These are phyloP conservation scores for Pleurozium schreberi DNA, from an alignment of 225 moss, liverwort and hornwort species.

Conservation along the genomic window DNA sequence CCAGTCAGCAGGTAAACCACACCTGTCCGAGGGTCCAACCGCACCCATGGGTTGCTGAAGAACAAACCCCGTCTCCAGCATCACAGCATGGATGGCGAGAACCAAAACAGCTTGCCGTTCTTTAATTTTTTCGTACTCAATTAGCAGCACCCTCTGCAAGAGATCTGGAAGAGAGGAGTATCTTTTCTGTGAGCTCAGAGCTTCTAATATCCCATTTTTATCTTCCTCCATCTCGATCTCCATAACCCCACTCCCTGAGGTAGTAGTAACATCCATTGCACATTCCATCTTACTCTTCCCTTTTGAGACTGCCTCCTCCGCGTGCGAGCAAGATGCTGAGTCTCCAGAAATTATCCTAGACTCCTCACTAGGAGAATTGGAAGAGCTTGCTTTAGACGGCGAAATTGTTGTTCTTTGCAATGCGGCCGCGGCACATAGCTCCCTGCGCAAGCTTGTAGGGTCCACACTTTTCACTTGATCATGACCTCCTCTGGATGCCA, in stretches of 20 bases:
- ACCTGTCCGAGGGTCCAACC: slow-evolving; percentile 25
- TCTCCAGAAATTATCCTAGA: slow-evolving; percentile 4
- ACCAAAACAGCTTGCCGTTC: slow-evolving; percentile 57
- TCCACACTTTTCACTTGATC: slow-evolving; percentile 15
- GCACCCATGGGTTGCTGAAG: slow-evolving; percentile 31
- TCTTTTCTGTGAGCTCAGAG: not conserved
- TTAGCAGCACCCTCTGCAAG: slow-evolving; percentile 58
- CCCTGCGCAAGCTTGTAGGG: slow-evolving; percentile 29
- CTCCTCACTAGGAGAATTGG: not conserved
- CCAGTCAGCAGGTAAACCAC: slow-evolving; percentile 61
- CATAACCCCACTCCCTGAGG: slow-evolving; percentile 3
- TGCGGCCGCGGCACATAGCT: slow-evolving; percentile 72
- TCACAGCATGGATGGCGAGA: slow-evolving; percentile 86
- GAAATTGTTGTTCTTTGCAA: slow-evolving; percentile 35
- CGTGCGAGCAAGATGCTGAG: slow-evolving; percentile 10
- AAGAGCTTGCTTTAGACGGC: not conserved
- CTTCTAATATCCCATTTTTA: slow-evolving; percentile 1
- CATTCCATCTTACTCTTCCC: slow-evolving; percentile 30
- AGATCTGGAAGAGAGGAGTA: slow-evolving; percentile 60
- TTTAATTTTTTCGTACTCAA: slow-evolving; percentile 53
- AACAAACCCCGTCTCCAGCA: slow-evolving; percentile 92
- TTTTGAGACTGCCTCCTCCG: slow-evolving; percentile 1
- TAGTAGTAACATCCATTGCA: slow-evolving; percentile 2
- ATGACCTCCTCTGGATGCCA: not conserved
- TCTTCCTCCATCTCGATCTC: slow-evolving; percentile 41